These are phyloP conservation scores for Sisymbrium irio DNA, from an alignment of 345 rosid genomes.

Conservation along the genomic window DNA sequence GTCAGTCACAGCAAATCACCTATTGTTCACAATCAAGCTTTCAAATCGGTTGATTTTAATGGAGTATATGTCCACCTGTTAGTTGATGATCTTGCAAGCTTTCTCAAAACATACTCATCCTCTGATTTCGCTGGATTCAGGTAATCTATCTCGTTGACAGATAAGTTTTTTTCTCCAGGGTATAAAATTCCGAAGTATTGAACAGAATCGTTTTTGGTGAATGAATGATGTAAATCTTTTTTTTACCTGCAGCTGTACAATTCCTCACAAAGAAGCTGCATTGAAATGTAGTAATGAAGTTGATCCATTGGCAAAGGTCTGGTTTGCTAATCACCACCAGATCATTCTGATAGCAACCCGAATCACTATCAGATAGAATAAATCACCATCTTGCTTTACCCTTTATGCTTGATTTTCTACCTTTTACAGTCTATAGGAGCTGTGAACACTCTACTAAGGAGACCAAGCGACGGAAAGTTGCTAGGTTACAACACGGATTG, in stretches of 20 bases:
- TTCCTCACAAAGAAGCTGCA: constrained; percentile 92
- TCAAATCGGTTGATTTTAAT: constrained; percentile 72
- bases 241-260: constrained; percentile 64
- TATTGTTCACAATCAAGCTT: constrained; percentile 77
- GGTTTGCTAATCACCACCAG: neutral
- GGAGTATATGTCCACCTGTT: constrained; percentile 76
- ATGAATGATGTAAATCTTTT: constrained; percentile 9
- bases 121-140: constrained; percentile 92
- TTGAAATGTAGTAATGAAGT: constrained; percentile 82
- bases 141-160: constrained; percentile 31
- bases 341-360: neutral
- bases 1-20: constrained; percentile 96
- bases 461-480: constrained; percentile 72
- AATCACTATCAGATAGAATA: neutral
- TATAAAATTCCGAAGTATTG: neutral
- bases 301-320: constrained; percentile 87
- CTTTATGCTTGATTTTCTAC: constrained; percentile 25
- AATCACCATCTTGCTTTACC: neutral
- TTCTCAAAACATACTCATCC: constrained; percentile 76
- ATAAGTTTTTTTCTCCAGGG: neutral
- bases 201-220: neutral
- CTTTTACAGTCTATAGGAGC: constrained; percentile 87
- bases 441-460: constrained; percentile 80
- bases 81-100: constrained; percentile 72
- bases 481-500: constrained; percentile 85